Evolutionary conservation across 2,329 filamentous ascomycete genomes (phyloP).

Genomic region (Xylariaceae sp.): DNA sequence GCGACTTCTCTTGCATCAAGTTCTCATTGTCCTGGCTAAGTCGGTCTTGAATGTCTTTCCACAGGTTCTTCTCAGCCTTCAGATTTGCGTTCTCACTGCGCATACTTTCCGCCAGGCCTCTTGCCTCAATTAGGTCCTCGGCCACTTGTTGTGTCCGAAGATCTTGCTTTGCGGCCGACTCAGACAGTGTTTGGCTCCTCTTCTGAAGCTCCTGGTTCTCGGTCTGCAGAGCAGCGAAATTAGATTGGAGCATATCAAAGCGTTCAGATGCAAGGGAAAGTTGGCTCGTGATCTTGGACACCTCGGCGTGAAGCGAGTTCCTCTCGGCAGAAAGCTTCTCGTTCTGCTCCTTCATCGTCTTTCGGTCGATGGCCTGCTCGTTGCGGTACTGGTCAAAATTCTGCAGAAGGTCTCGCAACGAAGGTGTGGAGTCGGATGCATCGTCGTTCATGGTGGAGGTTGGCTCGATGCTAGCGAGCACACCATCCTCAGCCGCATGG

Average conservation of each 20-base stretch:
- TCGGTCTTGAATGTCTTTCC: slow-evolving; percentile 87
- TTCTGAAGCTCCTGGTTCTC: slow-evolving; percentile 86
- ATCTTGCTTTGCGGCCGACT: slow-evolving; percentile 83
- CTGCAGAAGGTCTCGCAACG: slow-evolving; percentile 79
- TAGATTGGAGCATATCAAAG: slow-evolving; percentile 82
- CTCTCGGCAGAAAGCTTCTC: slow-evolving; percentile 78
- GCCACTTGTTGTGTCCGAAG: slow-evolving; percentile 83
- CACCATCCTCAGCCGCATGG: slow-evolving; percentile 56
- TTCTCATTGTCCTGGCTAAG: slow-evolving; percentile 82
- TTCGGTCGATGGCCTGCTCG: slow-evolving; percentile 73
- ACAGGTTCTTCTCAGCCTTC: slow-evolving; percentile 89
- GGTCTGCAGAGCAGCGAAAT: slow-evolving; percentile 72
- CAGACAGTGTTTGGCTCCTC: slow-evolving; percentile 66
- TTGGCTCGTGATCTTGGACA: slow-evolving; percentile 73
- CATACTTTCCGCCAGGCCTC: slow-evolving; percentile 74
- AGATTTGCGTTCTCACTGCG: slow-evolving; percentile 87
- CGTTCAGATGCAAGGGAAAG: slow-evolving; percentile 74
- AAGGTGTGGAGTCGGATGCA: slow-evolving; percentile 58
- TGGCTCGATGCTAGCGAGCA: slow-evolving; percentile 53
- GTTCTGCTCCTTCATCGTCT: slow-evolving; percentile 76
- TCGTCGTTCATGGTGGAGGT: slow-evolving; percentile 48
- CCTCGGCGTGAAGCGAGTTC: slow-evolving; percentile 71
- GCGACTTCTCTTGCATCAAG: slow-evolving; percentile 73
- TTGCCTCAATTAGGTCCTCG: slow-evolving; percentile 84
- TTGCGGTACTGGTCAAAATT: slow-evolving; percentile 87